phyloP scores from a whole-genome alignment of 768 basidiomycete species.

The Xerocomus spinulosus region DNA sequence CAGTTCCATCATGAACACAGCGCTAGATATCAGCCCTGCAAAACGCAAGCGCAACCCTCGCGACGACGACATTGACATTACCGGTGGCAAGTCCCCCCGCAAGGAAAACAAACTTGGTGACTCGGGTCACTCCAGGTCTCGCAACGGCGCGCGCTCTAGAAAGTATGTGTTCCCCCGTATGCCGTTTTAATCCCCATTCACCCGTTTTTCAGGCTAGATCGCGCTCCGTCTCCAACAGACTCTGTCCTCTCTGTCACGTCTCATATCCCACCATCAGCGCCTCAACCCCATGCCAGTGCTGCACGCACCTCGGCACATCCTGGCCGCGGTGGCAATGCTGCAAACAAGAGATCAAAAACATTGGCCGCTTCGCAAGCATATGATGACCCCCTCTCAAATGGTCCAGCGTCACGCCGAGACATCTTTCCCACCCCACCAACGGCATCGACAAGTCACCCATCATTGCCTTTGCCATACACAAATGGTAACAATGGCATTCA shows the following conservation, averaged over 20 bases:
- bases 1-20: constrained; percentile 48
- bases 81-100: constrained; percentile 52
- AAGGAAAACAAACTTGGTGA: constrained; percentile 56
- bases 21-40: constrained; percentile 55
- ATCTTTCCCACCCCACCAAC: constrained; percentile 48
- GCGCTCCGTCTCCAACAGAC: constrained; percentile 66
- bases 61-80: constrained; percentile 61
- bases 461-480: constrained; percentile 44
- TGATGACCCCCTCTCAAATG: constrained; percentile 39
- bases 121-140: constrained; percentile 38
- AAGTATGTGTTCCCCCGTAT: constrained; percentile 43
- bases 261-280: constrained; percentile 43
- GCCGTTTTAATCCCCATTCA: background rate
- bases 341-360: constrained; percentile 41
- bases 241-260: constrained; percentile 70
- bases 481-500: constrained; percentile 36
- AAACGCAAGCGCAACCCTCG: constrained; percentile 57
- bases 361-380: constrained; percentile 37
- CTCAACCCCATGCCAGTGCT: constrained; percentile 25
- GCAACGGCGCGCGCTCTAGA: constrained; percentile 53
- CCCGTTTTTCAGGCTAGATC: constrained; percentile 46
- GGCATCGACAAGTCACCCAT: constrained; percentile 48
- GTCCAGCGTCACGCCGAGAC: constrained; percentile 38
- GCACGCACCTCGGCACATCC: constrained; percentile 29
- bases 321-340: constrained; percentile 29